phyloP scores from a whole-genome alignment of 768 basidiomycete genomes.

The Scleroderma citrinum region DNA sequence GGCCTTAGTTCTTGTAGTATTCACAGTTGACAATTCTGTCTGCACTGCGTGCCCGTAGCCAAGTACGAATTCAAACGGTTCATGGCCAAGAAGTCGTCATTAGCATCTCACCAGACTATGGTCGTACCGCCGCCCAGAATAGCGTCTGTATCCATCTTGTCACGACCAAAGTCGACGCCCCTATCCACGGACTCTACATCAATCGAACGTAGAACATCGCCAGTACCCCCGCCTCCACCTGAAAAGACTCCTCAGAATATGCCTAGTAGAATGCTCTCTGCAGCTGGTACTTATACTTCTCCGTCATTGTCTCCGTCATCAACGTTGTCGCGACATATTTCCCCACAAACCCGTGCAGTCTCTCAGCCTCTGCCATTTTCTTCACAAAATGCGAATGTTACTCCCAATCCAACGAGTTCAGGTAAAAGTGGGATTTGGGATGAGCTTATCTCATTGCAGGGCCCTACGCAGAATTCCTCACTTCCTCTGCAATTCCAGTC shows the following conservation, averaged over 20 bases:
- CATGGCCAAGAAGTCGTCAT: slow-evolving; percentile 36
- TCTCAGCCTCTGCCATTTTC: slow-evolving; percentile 32
- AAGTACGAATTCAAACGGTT: slow-evolving; percentile 80
- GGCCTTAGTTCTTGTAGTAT: background rate
- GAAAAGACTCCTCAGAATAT: slow-evolving; percentile 22
- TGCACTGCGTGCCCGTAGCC: too few relatives aligned
- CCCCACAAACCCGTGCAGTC: slow-evolving; percentile 21
- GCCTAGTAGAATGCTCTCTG: slow-evolving; percentile 13
- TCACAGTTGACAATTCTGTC: too few relatives aligned
- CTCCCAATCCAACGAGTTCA: slow-evolving; percentile 9
- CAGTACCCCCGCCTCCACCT: slow-evolving; percentile 23
- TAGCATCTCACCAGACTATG: slow-evolving; percentile 29
- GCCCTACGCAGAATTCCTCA: slow-evolving; percentile 30
- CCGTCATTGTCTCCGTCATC: background rate
- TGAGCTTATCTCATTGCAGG: slow-evolving; percentile 48
- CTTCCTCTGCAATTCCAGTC: slow-evolving; percentile 42
- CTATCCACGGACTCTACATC: slow-evolving; percentile 4
- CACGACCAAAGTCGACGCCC: slow-evolving; percentile 12
- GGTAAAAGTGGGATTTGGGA: slow-evolving; percentile 47
- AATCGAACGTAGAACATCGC: slow-evolving; percentile 14
- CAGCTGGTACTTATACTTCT: background rate
- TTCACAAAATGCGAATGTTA: slow-evolving; percentile 10
- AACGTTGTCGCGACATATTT: slow-evolving; percentile 10
- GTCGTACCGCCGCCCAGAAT: slow-evolving; percentile 38
- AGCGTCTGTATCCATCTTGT: slow-evolving; percentile 19